Percentiles rank a stretch among this genome's conserved stretches.
phyloP scores from a whole-genome alignment of 495 filamentous ascomycete genomes.

The Cairneyella variabilis region DNA sequence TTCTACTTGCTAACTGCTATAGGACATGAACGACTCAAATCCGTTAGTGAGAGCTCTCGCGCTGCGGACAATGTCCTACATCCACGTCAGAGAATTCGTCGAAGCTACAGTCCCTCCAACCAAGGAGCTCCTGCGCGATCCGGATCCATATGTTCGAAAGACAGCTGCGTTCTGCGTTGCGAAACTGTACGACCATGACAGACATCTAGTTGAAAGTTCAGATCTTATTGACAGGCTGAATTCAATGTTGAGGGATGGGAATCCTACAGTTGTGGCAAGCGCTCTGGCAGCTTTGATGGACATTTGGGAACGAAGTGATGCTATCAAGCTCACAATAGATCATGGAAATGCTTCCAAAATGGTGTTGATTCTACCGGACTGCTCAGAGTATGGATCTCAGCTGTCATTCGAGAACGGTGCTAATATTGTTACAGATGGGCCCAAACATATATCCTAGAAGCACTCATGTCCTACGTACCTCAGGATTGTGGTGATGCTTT shows the following conservation, averaged over 20 bases:
- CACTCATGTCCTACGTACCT: slow-evolving; percentile 96
- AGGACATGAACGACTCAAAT: slow-evolving; percentile 95
- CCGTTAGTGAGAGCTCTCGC: slow-evolving; percentile 91
- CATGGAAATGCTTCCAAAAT: slow-evolving; percentile 96
- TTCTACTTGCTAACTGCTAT: background rate
- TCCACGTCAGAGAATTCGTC: slow-evolving; percentile 95
- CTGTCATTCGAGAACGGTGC: background rate
- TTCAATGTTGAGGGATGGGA: slow-evolving; percentile 85
- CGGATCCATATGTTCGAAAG: slow-evolving; percentile 95
- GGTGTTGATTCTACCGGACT: slow-evolving; percentile 92
- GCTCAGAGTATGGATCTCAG: slow-evolving; percentile 73
- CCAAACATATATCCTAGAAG: slow-evolving; percentile 97
- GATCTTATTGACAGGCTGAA: slow-evolving; percentile 94
- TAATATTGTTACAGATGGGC: slow-evolving; percentile 70
- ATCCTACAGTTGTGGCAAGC: slow-evolving; percentile 94
- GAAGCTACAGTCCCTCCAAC: slow-evolving; percentile 83
- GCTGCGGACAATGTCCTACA: slow-evolving; percentile 92
- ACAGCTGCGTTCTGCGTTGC: slow-evolving; percentile 95
- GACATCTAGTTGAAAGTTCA: slow-evolving; percentile 79
- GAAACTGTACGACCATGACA: slow-evolving; percentile 96
- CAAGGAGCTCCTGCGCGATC: slow-evolving; percentile 77
- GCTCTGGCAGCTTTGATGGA: slow-evolving; percentile 91
- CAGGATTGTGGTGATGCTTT: slow-evolving; percentile 85
- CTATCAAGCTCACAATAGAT: slow-evolving; percentile 97
- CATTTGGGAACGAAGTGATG: slow-evolving; percentile 97